Conservation (phyloP, 75 land plant genomes). For the Sequoiadendron giganteum region DNA sequence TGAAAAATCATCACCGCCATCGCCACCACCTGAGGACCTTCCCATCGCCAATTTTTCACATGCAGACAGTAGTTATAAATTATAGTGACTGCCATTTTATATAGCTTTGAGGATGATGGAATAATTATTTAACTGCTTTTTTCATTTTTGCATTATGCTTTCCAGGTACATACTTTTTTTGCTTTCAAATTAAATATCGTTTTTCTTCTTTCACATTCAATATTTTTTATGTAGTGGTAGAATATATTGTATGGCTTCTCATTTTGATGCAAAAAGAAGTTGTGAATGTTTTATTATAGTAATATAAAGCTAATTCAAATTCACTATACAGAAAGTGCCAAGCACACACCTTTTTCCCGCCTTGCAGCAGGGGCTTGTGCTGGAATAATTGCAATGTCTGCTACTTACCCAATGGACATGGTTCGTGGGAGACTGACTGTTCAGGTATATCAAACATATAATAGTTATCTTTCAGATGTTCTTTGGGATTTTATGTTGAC, state of each 20-base stretch:
- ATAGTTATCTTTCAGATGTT: neutral
- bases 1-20: too few relatives aligned
- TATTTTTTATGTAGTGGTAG: neutral
- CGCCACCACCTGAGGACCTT: too few relatives aligned
- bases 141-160: neutral
- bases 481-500: neutral
- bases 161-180: neutral
- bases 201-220: neutral
- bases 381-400: slow-evolving; percentile 98
- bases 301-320: neutral
- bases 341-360: slow-evolving; percentile 81
- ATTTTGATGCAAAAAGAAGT: neutral
- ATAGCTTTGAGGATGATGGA: neutral
- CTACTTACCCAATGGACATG: slow-evolving; percentile 99
- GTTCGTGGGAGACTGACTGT: slow-evolving; percentile 93
- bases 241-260: neutral
- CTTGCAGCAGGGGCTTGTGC: slow-evolving; percentile 97
- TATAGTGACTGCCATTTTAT: neutral
- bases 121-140: neutral
- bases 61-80: neutral
- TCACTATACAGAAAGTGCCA: slow-evolving; percentile 64
- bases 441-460: slow-evolving; percentile 48
- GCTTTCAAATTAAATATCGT: neutral
- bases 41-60: too few relatives aligned
- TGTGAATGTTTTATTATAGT: neutral